phyloP scores from a whole-genome alignment of 306 rosid genomes.

The Rubus idaeus region DNA sequence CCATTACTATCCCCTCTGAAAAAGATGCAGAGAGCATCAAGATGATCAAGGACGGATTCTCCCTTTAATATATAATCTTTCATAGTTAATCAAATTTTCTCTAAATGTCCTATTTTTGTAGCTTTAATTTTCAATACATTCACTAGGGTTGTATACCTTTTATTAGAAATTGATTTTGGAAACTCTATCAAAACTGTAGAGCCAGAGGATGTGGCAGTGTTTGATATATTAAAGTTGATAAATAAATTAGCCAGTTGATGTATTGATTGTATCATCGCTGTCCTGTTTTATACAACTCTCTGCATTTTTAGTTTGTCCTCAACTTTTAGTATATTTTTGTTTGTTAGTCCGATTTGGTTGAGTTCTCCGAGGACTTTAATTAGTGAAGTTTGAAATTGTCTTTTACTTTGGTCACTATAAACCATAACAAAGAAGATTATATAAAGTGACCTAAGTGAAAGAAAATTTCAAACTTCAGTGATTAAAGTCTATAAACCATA shows the following conservation, averaged over 20 bases:
- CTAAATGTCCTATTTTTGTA: background rate
- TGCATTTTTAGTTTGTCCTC: background rate
- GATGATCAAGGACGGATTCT: background rate
- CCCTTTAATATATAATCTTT: background rate
- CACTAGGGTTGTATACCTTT: background rate
- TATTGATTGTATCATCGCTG: background rate
- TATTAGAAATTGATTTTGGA: background rate
- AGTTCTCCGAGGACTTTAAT: background rate
- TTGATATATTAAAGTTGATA: background rate
- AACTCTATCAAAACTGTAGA: background rate
- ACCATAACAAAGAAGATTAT: too few relatives aligned
- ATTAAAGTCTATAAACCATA: too few relatives aligned
- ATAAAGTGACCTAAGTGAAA: too few relatives aligned
- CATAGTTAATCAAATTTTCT: background rate
- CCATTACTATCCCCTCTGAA: conserved; percentile 21
- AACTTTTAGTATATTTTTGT: background rate
- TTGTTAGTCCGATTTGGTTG: background rate
- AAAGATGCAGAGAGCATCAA: background rate
- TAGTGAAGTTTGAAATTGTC: too few relatives aligned
- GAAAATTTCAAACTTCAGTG: too few relatives aligned
- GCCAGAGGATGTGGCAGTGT: background rate
- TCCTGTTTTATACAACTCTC: background rate
- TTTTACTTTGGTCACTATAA: too few relatives aligned
- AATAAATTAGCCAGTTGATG: background rate
- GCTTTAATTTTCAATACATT: background rate